These are phyloP conservation scores for Hansenula lynferdii DNA, from an alignment of 1,139 yeast genomes.

Conservation along the genomic window DNA sequence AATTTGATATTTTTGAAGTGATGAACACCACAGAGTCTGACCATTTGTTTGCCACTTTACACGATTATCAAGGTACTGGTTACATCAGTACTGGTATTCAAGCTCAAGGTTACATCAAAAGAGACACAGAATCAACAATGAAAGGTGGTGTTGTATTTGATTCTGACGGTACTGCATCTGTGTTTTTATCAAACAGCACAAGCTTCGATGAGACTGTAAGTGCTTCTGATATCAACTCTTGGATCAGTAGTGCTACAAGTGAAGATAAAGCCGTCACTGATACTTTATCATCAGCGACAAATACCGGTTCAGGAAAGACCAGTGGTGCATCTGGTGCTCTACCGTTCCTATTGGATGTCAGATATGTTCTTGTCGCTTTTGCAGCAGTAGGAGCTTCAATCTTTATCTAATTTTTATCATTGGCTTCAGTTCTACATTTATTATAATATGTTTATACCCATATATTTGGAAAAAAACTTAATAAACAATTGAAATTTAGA, in stretches of 20 bases:
- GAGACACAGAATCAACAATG: slow-evolving; percentile 40
- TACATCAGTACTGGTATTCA: slow-evolving; percentile 55
- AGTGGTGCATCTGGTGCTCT: slow-evolving; percentile 9
- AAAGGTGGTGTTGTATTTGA: slow-evolving; percentile 70
- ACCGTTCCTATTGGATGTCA: slow-evolving; percentile 14
- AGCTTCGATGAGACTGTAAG: slow-evolving; percentile 33
- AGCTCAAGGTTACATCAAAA: slow-evolving; percentile 49
- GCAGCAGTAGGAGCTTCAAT: slow-evolving; percentile 12
- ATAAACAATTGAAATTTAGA: too few species aligned
- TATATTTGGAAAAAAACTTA: too few species aligned
- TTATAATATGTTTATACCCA: too few species aligned
- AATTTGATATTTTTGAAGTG: slow-evolving; percentile 73
- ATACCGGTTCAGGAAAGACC: slow-evolving; percentile 21
- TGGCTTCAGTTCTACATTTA: neutral
- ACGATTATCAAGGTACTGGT: slow-evolving; percentile 68
- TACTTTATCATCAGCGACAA: slow-evolving; percentile 20
- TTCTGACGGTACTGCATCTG: slow-evolving; percentile 50
- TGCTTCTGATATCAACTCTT: slow-evolving; percentile 22
- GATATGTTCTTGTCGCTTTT: slow-evolving; percentile 14
- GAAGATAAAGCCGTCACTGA: slow-evolving; percentile 14
- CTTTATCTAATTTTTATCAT: slow-evolving; percentile 1
- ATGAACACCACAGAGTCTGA: slow-evolving; percentile 48
- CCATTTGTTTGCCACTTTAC: slow-evolving; percentile 60
- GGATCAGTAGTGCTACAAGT: slow-evolving; percentile 16
- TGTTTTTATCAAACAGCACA: slow-evolving; percentile 56